Evolutionary conservation across 2,329 filamentous ascomycete genomes (phyloP), one percentile per base, ranked within the genome.

Genomic region (Huntiella moniliformis): DNA sequence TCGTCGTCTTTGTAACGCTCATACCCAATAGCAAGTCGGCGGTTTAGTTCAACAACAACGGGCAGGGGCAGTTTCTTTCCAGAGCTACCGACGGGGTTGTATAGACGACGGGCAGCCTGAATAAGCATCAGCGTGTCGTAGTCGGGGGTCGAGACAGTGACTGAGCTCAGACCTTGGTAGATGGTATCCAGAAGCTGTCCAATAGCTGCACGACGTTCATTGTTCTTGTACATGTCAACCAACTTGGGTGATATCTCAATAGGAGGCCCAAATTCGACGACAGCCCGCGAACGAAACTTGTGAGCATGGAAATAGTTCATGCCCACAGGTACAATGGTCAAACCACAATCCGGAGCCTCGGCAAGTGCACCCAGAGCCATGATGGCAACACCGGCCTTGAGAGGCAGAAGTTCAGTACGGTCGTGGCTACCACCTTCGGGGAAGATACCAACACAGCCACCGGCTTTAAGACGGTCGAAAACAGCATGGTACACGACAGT

Each of bases 241-340:
- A 95, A 65, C 56, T 93, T 82, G 15, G 68, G 67, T 1, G 86
- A 81, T 7, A 96, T 77, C 53, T 93, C 82, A 51, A 96, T 79
- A 0, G 91, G 86, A 18, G 76, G 79, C 6, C 91, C 91, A 55
- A 96, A 98, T 58, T 98, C 91, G 50, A 96, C 79, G 4, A 98
- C 88, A 33, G 88, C 91, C 58, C 91, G 76, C 52, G 88, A 96
- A 39, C 88, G 81, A 63, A 98, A 98, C 61, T 96, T 98, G 70
- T 98, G 88, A 0, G 88, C 83, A 62, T 96, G 88, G 64, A 98
- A 98, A 63, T 98, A 98, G 63, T 98, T 98, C 88, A 98, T 95
- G 55, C 88, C 88, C 44, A 91, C 87, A 3, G 91, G 91, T 17
- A 98, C 84, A 55, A 98, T 95, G 62, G 87, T 92, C 51, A 98